Base-by-base conservation (phyloP, 2,329 filamentous ascomycete species). In the Arthrobotrys entomopaga region DNA sequence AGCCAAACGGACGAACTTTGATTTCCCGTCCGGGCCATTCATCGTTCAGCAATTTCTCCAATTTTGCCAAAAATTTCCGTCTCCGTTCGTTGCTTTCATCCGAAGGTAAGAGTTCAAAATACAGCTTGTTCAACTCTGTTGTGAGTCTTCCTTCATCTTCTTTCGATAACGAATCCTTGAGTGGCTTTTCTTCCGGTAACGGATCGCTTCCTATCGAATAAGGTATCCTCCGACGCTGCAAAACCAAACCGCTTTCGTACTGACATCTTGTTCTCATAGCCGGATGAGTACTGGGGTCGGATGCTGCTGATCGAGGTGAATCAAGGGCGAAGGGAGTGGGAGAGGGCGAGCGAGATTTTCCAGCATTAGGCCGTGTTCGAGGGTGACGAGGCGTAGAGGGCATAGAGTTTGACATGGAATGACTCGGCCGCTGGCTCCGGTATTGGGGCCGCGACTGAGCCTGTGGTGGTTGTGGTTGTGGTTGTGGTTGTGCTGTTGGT, bases 11-110 rank as follows among this genome's bases (percentile, higher is more conserved):
- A 81, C 95, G 90, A 40, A 97, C 95, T 77, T 87, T 89, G 79
- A 97, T 97, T 75, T 96, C 87, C 79, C 92, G 90, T 0, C 91
- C 92, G 0, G 95, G 95, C 92, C 94, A 99, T 80, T 96, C 89
- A 6, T 91, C 87, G 79, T 96, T 95, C 80, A 99, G 88, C 46
- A 98, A 87, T 77, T 87, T 89, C 82, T 97, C 91, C 79, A 99
- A 83, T 83, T 98, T 99, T 77, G 86, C 84, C n/a, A 97, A 88
- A 78, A 99, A 87, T 79, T 87, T 88, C 77, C 86, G 85, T 73
- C 94, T 86, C 77, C 92, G 89, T 73, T 87, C 84, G 78, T 96
- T 91, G 71, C 94, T 93, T 77, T 92, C 87, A 0, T 87, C 83
- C 2, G 90, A 94, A 6, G 95, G 95, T 79, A 95, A 83, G 86